Evolutionary conservation across 176 grass and related monocot species (phyloP).

Genomic region (Musa schizocarpa): DNA sequence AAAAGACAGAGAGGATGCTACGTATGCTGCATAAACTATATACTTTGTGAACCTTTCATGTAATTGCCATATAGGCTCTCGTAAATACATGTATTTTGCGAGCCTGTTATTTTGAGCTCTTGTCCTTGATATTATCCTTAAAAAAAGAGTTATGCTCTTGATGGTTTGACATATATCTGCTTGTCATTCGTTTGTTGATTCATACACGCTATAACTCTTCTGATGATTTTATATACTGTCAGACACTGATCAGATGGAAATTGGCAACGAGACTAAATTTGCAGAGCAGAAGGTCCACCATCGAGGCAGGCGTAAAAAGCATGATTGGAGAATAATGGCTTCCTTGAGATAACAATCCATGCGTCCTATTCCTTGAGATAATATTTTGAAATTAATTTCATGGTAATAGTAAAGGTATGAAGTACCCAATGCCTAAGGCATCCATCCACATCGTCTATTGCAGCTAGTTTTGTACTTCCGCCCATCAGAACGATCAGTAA

Average conservation of each 20-base stretch:
- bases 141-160: too few relatives aligned
- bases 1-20: not conserved
- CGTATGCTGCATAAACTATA: not conserved
- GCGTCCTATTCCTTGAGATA: too few relatives aligned
- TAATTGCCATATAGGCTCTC: not conserved
- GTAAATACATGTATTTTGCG: not conserved
- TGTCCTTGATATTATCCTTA: too few relatives aligned
- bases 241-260: conserved; percentile 49
- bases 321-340: conserved; percentile 55
- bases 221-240: conserved; percentile 5
- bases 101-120: not conserved
- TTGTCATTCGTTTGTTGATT: too few relatives aligned
- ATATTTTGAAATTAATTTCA: too few relatives aligned
- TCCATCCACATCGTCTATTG: too few relatives aligned
- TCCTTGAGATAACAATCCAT: conserved; percentile 27
- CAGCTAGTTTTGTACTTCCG: not conserved
- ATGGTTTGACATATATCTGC: too few relatives aligned
- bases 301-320: conserved; percentile 53
- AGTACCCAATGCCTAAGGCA: too few relatives aligned
- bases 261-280: conserved; percentile 46
- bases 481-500: not conserved
- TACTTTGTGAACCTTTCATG: not conserved
- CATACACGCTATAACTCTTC: not conserved
- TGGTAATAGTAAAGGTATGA: too few relatives aligned
- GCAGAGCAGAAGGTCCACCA: conserved; percentile 67